These are phyloP conservation scores for Helicostylum pulchrum DNA, from an alignment of 192 early-diverging fungal species.

Conservation along the genomic window DNA sequence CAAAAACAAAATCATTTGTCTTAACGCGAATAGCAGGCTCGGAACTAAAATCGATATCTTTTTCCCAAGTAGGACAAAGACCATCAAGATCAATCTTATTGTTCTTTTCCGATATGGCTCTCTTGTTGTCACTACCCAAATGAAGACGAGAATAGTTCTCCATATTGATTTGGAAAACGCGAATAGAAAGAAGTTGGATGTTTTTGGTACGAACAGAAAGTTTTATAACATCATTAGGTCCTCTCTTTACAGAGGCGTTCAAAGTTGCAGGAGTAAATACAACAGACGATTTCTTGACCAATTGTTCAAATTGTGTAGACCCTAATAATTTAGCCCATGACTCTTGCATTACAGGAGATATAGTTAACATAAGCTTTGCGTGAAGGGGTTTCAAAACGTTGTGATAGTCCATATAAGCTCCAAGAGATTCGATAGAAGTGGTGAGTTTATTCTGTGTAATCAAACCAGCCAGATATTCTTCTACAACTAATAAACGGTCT, in stretches of 20 bases:
- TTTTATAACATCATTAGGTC: constrained; percentile 31
- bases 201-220: constrained; percentile 42
- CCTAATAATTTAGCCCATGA: not conserved
- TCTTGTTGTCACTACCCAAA: constrained; percentile 15
- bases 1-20: constrained; percentile 31
- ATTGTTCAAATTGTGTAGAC: not conserved
- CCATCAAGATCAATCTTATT: constrained; percentile 37
- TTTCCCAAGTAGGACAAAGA: constrained; percentile 46
- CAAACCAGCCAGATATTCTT: constrained; percentile 16
- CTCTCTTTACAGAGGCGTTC: not conserved
- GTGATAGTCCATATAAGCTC: constrained; percentile 7
- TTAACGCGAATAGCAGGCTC: constrained; percentile 18
- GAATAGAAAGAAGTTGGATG: constrained; percentile 33
- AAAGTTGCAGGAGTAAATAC: constrained; percentile 1
- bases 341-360: not conserved
- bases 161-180: constrained; percentile 44
- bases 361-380: constrained; percentile 14
- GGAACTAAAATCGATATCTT: constrained; percentile 5
- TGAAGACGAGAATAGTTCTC: constrained; percentile 36
- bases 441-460: constrained; percentile 7
- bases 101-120: not conserved
- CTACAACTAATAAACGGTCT: not conserved
- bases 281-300: constrained; percentile 8
- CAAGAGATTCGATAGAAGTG: not conserved
- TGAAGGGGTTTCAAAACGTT: constrained; percentile 9